phyloP scores from a whole-genome alignment of 805 yeast genomes.

The Saitoella complicata region DNA sequence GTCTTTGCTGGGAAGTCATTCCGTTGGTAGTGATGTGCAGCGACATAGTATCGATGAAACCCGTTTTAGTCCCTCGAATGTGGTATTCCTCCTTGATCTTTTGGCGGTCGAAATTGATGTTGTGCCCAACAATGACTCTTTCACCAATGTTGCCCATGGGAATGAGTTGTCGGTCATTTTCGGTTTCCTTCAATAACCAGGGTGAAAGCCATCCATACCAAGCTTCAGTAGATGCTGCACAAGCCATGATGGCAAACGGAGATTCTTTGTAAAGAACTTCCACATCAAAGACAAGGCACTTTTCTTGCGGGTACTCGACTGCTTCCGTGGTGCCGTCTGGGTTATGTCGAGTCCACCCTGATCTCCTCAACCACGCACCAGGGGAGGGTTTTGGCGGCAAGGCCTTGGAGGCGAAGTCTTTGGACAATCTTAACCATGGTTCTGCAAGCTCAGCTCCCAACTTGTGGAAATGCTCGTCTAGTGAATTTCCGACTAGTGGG shows the following conservation, averaged over 20 bases:
- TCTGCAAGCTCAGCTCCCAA: conserved; percentile 44
- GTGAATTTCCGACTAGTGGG: conserved; percentile 44
- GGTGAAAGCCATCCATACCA: conserved; percentile 98
- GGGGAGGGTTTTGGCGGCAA: conserved; percentile 28
- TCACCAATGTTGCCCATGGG: conserved; percentile 43
- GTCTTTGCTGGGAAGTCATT: conserved; percentile 81
- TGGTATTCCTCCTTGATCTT: conserved; percentile 71
- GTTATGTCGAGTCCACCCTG: conserved; percentile 76
- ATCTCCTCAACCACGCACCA: conserved; percentile 33
- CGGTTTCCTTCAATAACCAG: conserved; percentile 40
- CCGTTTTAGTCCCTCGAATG: conserved; percentile 48
- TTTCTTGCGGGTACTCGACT: conserved; percentile 58
- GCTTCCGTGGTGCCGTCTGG: conserved; percentile 34
- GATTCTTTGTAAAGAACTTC: conserved; percentile 70
- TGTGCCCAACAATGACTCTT: conserved; percentile 72
- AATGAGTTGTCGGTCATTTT: conserved; percentile 42
- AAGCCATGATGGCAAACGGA: conserved; percentile 62
- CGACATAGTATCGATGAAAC: conserved; percentile 82
- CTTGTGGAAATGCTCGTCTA: conserved; percentile 70
- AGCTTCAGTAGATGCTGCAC: conserved; percentile 57
- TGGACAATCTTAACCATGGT: conserved; percentile 41
- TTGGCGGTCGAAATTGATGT: conserved; percentile 81
- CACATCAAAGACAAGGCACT: conserved; percentile 69
- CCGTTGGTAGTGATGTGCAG: conserved; percentile 83
- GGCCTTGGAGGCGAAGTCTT: conserved; percentile 24